Conservation (phyloP, 805 yeast species). For the Ogataea parapolymorpha region DNA sequence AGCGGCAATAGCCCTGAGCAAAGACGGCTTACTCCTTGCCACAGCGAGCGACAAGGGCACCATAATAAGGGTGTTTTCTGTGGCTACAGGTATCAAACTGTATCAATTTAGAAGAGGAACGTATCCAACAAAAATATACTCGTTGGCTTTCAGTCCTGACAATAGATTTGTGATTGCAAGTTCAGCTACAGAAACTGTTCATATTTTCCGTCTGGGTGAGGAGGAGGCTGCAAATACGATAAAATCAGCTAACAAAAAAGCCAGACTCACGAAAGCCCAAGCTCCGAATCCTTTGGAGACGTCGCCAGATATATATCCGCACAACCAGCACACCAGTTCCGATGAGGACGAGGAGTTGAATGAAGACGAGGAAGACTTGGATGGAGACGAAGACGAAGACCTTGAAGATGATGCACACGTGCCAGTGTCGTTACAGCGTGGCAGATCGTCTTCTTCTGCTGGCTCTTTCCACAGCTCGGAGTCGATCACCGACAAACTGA, state of each 20-base stretch:
- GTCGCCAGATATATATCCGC: constrained; percentile 22
- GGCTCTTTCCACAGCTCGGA: constrained; percentile 29
- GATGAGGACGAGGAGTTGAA: constrained; percentile 37
- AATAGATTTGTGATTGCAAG: constrained; percentile 76
- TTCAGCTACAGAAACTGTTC: constrained; percentile 90
- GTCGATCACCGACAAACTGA: constrained; percentile 21
- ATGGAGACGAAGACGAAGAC: constrained; percentile 15
- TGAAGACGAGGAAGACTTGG: constrained; percentile 25
- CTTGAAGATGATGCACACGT: constrained; percentile 17
- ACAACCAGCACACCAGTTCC: constrained; percentile 24
- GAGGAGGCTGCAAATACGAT: constrained; percentile 36
- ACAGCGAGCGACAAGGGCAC: constrained; percentile 94
- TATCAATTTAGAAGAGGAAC: constrained; percentile 85
- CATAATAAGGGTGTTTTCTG: constrained; percentile 76
- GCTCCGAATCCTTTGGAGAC: constrained; percentile 21
- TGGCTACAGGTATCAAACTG: constrained; percentile 65
- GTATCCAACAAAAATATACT: constrained; percentile 81
- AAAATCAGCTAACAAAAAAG: constrained; percentile 18
- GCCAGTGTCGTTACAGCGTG: constrained; percentile 14
- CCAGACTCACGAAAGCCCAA: constrained; percentile 11
- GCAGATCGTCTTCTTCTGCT: constrained; percentile 25
- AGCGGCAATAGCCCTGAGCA: constrained; percentile 66
- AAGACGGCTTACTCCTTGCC: constrained; percentile 78
- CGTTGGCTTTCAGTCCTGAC: constrained; percentile 75
- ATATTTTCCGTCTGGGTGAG: constrained; percentile 74